These are phyloP conservation scores for Bryum argenteum DNA, from an alignment of 225 moss, liverwort and hornwort genomes.

Conservation along the genomic window DNA sequence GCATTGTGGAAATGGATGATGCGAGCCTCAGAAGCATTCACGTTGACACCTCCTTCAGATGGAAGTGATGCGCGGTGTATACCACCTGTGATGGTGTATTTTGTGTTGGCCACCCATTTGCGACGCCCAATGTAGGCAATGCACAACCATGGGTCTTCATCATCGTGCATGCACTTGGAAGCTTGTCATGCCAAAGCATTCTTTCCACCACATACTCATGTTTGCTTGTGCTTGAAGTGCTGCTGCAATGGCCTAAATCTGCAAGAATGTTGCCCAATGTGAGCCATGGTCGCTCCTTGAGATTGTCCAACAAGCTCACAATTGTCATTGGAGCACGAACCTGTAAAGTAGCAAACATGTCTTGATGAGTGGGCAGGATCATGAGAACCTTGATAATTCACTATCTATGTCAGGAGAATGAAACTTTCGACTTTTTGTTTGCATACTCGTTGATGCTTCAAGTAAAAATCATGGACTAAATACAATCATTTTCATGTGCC, in stretches of 20 bases:
- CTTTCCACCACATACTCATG: constrained; percentile 42
- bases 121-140: constrained; percentile 38
- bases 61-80: constrained; percentile 51
- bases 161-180: constrained; percentile 42
- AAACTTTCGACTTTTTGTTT: no score
- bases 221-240: constrained; percentile 3
- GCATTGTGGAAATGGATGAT: constrained; percentile 55
- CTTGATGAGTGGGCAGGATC: neutral
- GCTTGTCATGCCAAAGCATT: constrained; percentile 53
- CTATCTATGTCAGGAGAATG: no score
- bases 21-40: constrained; percentile 52
- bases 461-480: no score
- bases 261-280: constrained; percentile 58
- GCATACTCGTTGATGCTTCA: no score
- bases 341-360: neutral
- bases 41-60: constrained; percentile 27
- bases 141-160: constrained; percentile 56
- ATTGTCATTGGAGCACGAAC: constrained; percentile 46
- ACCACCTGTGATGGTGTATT: constrained; percentile 38
- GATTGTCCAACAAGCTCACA: constrained; percentile 32
- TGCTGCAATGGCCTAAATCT: constrained; percentile 31
- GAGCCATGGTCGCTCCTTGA: constrained; percentile 49
- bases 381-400: no score
- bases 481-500: no score
- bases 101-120: constrained; percentile 60